Evolutionary conservation across 148 eudicot genomes (phyloP).

Genomic region (Rhododendron griersonianum): DNA sequence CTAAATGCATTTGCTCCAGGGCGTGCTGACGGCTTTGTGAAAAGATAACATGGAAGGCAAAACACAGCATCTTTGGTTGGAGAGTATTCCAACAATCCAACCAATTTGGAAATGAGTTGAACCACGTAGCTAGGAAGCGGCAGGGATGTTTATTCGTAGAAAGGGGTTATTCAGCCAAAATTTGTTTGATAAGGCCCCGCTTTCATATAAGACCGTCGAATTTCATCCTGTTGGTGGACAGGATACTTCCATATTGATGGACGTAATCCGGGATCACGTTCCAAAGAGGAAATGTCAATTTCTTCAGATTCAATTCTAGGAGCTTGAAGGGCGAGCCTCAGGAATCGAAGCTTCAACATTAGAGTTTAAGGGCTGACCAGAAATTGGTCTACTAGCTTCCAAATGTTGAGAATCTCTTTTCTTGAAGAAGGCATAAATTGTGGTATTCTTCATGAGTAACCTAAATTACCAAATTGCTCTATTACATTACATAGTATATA

Average conservation of each 20-base stretch:
- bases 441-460: neutral
- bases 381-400: neutral
- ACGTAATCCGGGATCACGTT: neutral
- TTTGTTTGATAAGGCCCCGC: neutral
- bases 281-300: neutral
- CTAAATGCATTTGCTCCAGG: neutral
- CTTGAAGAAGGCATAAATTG: neutral
- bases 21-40: neutral
- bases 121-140: neutral
- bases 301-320: neutral
- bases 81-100: neutral
- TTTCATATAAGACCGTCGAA: neutral
- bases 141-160: neutral
- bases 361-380: neutral
- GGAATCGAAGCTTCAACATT: neutral
- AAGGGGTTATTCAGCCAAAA: neutral
- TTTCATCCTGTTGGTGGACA: neutral
- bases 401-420: neutral
- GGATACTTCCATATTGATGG: neutral
- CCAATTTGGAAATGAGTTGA: slow-evolving; percentile 3
- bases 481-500: too few relatives aligned
- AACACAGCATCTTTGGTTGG: slow-evolving; percentile 1
- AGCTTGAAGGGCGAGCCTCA: neutral
- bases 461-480: neutral
- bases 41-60: slow-evolving; percentile 3